Evolutionary conservation across 2,329 filamentous ascomycete species (phyloP).

Genomic region (Westerdykella aurantiaca): DNA sequence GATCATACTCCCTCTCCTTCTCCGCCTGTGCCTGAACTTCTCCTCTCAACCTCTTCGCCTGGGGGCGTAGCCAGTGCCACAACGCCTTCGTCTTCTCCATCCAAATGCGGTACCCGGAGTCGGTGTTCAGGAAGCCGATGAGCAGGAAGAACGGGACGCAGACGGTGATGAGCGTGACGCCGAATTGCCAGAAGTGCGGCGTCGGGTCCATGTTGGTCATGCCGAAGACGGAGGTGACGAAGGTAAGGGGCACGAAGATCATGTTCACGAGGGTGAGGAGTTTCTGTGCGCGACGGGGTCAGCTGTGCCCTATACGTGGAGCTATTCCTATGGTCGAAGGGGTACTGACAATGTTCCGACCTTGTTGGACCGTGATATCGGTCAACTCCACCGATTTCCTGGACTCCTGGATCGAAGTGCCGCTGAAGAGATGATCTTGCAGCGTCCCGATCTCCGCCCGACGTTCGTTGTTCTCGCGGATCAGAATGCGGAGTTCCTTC

Average conservation of each 20-base stretch:
- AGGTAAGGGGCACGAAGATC: slow-evolving; percentile 46
- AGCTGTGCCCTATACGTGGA: background rate
- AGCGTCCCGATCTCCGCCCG: slow-evolving; percentile 53
- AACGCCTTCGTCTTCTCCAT: slow-evolving; percentile 22
- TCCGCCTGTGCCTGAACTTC: no score
- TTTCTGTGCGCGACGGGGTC: background rate
- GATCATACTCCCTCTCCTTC: no score
- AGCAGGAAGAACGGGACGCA: slow-evolving; percentile 45
- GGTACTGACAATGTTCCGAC: slow-evolving; percentile 54
- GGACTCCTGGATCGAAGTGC: slow-evolving; percentile 58
- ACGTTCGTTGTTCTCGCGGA: slow-evolving; percentile 49
- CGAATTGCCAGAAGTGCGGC: slow-evolving; percentile 37
- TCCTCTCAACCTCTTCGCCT: slow-evolving; percentile 7
- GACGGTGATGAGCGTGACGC: slow-evolving; percentile 37
- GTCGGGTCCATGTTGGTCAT: slow-evolving; percentile 43
- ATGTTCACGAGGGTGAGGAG: slow-evolving; percentile 51
- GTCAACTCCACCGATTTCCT: slow-evolving; percentile 54
- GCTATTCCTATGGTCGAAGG: background rate
- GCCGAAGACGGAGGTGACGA: slow-evolving; percentile 56
- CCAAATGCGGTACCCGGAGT: slow-evolving; percentile 37
- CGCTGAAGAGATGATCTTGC: slow-evolving; percentile 58
- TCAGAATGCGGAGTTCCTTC: slow-evolving; percentile 43
- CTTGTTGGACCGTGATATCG: slow-evolving; percentile 51
- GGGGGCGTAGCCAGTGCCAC: slow-evolving; percentile 24
- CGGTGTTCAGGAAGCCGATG: slow-evolving; percentile 42